These are phyloP conservation scores for Phylloporus gajari DNA, from an alignment of 1,284 basidiomycete genomes.

Conservation along the genomic window DNA sequence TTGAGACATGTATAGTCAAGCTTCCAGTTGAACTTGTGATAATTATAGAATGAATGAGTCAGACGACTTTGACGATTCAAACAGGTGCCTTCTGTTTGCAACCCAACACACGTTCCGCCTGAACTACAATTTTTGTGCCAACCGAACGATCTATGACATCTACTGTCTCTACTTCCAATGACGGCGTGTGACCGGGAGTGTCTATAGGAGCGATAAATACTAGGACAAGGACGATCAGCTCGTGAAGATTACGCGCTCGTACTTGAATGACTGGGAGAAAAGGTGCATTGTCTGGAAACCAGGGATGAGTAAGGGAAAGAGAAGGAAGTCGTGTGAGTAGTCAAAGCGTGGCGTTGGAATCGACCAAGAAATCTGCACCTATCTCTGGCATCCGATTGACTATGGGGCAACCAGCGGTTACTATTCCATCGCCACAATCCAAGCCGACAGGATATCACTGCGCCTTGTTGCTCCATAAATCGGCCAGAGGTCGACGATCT, in stretches of 20 bases:
- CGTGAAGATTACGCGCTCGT: conserved; percentile 63
- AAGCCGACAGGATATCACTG: neutral
- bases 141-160: conserved; percentile 89
- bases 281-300: conserved; percentile 67
- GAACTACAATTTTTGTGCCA: conserved; percentile 85
- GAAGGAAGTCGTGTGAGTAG: conserved; percentile 38
- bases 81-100: conserved; percentile 85
- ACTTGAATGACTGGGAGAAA: conserved; percentile 78
- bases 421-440: neutral
- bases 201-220: conserved; percentile 54
- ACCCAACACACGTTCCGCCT: conserved; percentile 86
- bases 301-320: conserved; percentile 18
- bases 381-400: conserved; percentile 43
- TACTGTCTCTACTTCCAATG: conserved; percentile 89
- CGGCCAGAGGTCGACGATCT: conserved; percentile 60
- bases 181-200: conserved; percentile 89
- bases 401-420: conserved; percentile 32
- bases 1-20: no score
- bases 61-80: conserved; percentile 77
- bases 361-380: conserved; percentile 29
- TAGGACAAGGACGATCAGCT: conserved; percentile 24
- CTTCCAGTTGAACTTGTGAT: no score
- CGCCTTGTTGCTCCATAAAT: conserved; percentile 16
- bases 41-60: conserved; percentile 44
- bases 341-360: conserved; percentile 19